Evolutionary conservation across 2,329 filamentous ascomycete species (phyloP).

Genomic region (Phyllosticta ampelicida): DNA sequence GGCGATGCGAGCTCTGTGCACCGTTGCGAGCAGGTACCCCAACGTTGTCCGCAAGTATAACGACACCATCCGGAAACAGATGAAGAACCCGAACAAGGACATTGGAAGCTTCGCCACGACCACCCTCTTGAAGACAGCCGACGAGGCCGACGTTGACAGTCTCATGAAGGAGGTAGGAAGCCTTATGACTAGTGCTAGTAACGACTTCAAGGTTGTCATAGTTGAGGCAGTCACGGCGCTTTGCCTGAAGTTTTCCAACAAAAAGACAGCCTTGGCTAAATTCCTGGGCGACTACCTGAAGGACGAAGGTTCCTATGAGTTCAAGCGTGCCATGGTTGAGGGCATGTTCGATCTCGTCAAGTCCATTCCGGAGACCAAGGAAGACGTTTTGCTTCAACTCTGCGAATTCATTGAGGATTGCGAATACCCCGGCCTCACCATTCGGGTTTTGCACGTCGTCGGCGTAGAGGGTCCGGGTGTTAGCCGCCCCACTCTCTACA

Average conservation of each 20-base stretch:
- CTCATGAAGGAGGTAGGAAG: slow-evolving; percentile 97
- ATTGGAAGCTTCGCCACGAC: slow-evolving; percentile 98
- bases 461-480: slow-evolving; percentile 93
- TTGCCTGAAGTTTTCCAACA: slow-evolving; percentile 94
- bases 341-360: slow-evolving; percentile 99
- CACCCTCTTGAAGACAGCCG: slow-evolving; percentile 94
- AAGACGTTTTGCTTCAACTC: slow-evolving; percentile 75
- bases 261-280: slow-evolving; percentile 93
- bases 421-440: slow-evolving; percentile 95
- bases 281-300: slow-evolving; percentile 96
- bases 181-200: slow-evolving; percentile 98
- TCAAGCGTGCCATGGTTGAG: slow-evolving; percentile 95
- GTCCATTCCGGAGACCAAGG: slow-evolving; percentile 81
- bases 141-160: slow-evolving; percentile 91
- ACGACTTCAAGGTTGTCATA: slow-evolving; percentile 99
- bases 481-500: slow-evolving; percentile 93
- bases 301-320: slow-evolving; percentile 95
- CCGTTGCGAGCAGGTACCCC: slow-evolving; percentile 94
- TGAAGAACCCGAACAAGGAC: slow-evolving; percentile 92
- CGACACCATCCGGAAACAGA: slow-evolving; percentile 91
- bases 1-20: slow-evolving; percentile 89
- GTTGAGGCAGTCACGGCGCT: slow-evolving; percentile 95
- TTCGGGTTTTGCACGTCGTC: slow-evolving; percentile 87
- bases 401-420: slow-evolving; percentile 99
- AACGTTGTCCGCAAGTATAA: slow-evolving; percentile 88